Percentiles rank a stretch among this genome's conserved stretches.
Evolutionary conservation across 2,329 filamentous ascomycete species (phyloP).

Genomic region (Aaosphaeria pasadenensis): DNA sequence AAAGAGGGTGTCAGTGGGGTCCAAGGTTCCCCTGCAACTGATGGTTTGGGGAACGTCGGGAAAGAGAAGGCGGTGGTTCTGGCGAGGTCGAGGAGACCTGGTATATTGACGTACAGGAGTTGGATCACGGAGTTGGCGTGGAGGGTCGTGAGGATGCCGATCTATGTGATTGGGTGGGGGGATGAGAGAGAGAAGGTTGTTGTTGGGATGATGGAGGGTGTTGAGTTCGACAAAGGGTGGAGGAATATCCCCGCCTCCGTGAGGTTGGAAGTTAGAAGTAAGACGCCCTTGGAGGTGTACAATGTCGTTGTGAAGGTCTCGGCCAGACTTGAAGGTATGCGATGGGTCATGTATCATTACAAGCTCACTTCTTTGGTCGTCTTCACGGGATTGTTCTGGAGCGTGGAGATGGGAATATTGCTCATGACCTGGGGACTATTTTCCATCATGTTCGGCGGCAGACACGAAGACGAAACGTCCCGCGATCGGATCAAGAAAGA

Average conservation of each 20-base stretch:
- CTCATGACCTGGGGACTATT: constrained; percentile 62
- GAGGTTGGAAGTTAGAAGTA: constrained; percentile 67
- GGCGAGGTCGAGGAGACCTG: constrained; percentile 64
- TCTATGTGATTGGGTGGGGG: constrained; percentile 66
- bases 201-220: constrained; percentile 70
- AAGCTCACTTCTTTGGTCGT: constrained; percentile 65
- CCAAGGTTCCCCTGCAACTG: not conserved
- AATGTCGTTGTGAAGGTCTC: constrained; percentile 64
- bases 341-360: constrained; percentile 79
- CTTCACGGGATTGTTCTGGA: constrained; percentile 74
- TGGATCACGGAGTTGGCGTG: constrained; percentile 25
- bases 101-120: constrained; percentile 76
- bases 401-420: constrained; percentile 67
- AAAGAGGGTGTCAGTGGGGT: not conserved
- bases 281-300: constrained; percentile 74
- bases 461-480: constrained; percentile 2
- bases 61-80: constrained; percentile 19
- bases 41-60: not conserved
- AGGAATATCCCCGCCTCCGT: constrained; percentile 53
- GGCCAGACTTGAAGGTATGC: constrained; percentile 71
- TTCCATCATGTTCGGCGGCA: constrained; percentile 36
- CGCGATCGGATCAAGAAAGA: constrained; percentile 9
- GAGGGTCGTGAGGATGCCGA: constrained; percentile 50
- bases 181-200: constrained; percentile 62
- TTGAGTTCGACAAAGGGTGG: constrained; percentile 60